Conservation (phyloP, 805 yeast genomes). For the Kazachstania martiniae region DNA sequence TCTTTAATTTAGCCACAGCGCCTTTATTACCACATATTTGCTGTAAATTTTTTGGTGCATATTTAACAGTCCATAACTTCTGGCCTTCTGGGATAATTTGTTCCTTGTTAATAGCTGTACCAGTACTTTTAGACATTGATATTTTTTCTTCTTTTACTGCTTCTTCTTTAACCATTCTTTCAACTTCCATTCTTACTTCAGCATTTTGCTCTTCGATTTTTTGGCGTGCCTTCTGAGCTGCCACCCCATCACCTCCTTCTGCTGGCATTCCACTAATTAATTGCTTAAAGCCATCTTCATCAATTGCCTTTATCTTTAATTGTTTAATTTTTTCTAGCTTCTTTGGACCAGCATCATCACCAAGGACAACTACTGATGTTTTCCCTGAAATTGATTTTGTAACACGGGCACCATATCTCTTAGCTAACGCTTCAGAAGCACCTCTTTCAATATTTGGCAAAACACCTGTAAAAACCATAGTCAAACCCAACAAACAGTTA, state of each 20-base stretch:
- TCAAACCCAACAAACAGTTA: constrained; percentile 77
- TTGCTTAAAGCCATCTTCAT: constrained; percentile 75
- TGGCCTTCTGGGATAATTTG: constrained; percentile 31
- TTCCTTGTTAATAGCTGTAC: constrained; percentile 12
- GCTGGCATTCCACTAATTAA: constrained; percentile 74
- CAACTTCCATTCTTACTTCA: constrained; percentile 41
- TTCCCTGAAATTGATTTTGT: constrained; percentile 76
- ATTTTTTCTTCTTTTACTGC: constrained; percentile 25
- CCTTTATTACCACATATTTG: constrained; percentile 91
- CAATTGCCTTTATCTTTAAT: constrained; percentile 66
- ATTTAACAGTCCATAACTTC: constrained; percentile 84
- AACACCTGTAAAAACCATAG: constrained; percentile 88
- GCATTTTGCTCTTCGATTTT: constrained; percentile 63
- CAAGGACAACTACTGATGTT: constrained; percentile 82
- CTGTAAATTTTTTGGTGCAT: constrained; percentile 67
- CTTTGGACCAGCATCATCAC: constrained; percentile 95
- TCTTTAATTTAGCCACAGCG: constrained; percentile 49
- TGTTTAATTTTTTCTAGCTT: constrained; percentile 73
- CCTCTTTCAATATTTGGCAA: constrained; percentile 72
- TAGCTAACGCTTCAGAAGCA: constrained; percentile 64
- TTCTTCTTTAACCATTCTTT: constrained; percentile 36
- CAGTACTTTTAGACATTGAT: constrained; percentile 19
- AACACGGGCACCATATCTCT: constrained; percentile 83
- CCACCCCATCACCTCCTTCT: constrained; percentile 80
- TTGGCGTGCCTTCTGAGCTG: constrained; percentile 59